Evolutionary conservation across 257 asterid genomes (phyloP).

Genomic region (Solanum lycopersicoides): DNA sequence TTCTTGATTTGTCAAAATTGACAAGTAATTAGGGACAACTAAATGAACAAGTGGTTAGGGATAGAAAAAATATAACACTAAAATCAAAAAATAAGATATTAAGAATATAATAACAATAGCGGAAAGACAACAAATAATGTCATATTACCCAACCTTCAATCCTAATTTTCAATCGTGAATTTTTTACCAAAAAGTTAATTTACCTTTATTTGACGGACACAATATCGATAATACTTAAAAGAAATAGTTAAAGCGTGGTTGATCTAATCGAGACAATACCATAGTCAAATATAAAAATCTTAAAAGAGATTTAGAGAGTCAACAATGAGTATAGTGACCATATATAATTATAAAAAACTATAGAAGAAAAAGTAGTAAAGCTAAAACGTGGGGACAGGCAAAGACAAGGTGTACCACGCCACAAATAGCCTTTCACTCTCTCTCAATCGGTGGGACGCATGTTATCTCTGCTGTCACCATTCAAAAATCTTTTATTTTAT

Average conservation of each 20-base stretch:
- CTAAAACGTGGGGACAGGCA: slow-evolving; percentile 1
- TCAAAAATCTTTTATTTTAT: not conserved
- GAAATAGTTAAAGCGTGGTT: not conserved
- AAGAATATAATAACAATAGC: not conserved
- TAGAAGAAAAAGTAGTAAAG: not conserved
- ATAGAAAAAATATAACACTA: not conserved
- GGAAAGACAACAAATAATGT: not conserved
- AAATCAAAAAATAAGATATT: fast-evolving
- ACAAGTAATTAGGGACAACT: too few relatives aligned
- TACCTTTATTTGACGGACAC: not conserved
- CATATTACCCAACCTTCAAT: not conserved
- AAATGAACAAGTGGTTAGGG: too few relatives aligned
- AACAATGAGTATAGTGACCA: not conserved
- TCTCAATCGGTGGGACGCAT: not conserved
- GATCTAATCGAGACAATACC: not conserved
- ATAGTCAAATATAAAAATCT: not conserved
- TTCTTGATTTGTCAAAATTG: too few relatives aligned
- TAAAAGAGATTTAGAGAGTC: not conserved
- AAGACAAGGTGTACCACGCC: not conserved
- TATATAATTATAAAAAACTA: not conserved
- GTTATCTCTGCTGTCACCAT: not conserved
- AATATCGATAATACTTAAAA: not conserved
- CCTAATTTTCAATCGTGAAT: too few relatives aligned
- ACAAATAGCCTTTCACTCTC: not conserved
- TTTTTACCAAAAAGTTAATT: too few relatives aligned